Percentiles rank a stretch among this genome's conserved stretches.
phyloP scores from a whole-genome alignment of 225 moss, liverwort and hornwort species.

The Antitrichia curtipendula region DNA sequence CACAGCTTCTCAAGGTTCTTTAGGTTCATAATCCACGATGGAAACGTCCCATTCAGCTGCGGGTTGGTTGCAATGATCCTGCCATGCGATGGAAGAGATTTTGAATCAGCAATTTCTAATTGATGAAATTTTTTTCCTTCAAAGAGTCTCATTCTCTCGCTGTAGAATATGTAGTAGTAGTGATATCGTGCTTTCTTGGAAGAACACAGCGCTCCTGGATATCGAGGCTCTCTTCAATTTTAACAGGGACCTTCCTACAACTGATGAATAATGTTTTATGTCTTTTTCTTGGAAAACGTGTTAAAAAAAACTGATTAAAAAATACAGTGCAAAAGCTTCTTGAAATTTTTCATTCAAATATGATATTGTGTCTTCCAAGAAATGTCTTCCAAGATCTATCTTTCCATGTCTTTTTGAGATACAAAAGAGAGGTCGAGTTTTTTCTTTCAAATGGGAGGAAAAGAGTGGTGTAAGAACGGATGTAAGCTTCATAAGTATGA shows the following conservation, averaged over 20 bases:
- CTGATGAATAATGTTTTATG: not conserved
- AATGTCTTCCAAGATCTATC: not conserved
- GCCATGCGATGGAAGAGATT: not conserved
- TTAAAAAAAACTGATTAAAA: not conserved
- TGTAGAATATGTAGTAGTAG: not conserved
- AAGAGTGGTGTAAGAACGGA: not conserved
- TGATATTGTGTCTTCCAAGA: not conserved
- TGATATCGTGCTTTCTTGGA: not conserved
- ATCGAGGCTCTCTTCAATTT: not conserved
- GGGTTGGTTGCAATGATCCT: constrained; percentile 43
- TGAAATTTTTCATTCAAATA: not conserved
- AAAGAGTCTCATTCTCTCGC: not conserved
- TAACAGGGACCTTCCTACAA: too few species aligned
- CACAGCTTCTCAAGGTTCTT: constrained; percentile 25
- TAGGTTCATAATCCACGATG: constrained; percentile 23
- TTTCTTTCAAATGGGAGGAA: not conserved
- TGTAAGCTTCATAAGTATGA: not conserved
- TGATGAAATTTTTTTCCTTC: not conserved
- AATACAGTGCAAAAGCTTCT: not conserved
- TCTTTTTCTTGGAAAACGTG: not conserved
- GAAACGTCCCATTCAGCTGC: constrained; percentile 16
- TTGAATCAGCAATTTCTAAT: not conserved
- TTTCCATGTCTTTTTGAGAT: not conserved
- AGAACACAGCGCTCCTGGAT: not conserved
- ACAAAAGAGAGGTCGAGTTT: not conserved